phyloP scores from a whole-genome alignment of 2,329 filamentous ascomycete species.

The Colletotrichum sidae region DNA sequence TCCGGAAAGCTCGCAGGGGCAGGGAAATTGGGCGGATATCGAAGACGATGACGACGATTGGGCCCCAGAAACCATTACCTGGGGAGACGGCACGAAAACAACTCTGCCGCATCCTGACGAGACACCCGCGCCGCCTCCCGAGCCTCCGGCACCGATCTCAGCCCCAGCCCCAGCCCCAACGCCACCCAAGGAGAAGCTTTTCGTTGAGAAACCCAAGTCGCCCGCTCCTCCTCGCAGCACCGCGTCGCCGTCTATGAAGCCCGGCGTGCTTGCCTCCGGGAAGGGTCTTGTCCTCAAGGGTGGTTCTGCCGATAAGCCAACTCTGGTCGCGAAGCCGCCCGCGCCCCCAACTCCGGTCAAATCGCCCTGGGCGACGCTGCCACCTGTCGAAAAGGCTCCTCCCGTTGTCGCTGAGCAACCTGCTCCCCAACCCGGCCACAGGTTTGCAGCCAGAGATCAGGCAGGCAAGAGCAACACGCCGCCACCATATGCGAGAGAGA shows the following conservation, averaged over 20 bases:
- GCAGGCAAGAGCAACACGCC: conserved; percentile 65
- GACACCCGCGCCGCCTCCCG: conserved; percentile 43
- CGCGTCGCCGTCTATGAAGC: conserved; percentile 56
- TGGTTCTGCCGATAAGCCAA: conserved; percentile 74
- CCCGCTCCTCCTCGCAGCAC: conserved; percentile 49
- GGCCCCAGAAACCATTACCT: conserved; percentile 86
- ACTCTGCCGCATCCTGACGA: conserved; percentile 75
- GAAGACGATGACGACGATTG: conserved; percentile 91
- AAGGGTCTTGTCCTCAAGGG: conserved; percentile 76
- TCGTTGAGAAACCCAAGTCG: conserved; percentile 58
- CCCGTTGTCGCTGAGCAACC: conserved; percentile 72
- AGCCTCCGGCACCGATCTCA: conserved; percentile 45
- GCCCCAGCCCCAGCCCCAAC: conserved; percentile 43
- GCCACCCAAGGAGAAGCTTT: conserved; percentile 43
- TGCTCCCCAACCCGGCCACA: conserved; percentile 43
- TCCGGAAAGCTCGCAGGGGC: conserved; percentile 78
- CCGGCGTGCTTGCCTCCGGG: conserved; percentile 61
- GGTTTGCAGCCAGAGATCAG: conserved; percentile 31
- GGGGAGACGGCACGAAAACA: conserved; percentile 89
- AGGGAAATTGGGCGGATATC: conserved; percentile 90
- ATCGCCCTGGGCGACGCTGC: conserved; percentile 90
- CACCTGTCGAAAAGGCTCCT: conserved; percentile 84
- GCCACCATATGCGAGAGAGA: conserved; percentile 76
- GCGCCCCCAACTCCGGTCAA: conserved; percentile 78
- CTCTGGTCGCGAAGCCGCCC: conserved; percentile 78